These are phyloP conservation scores for Leptographium lundbergii DNA, from an alignment of 2,329 filamentous ascomycete species.

Conservation along the genomic window DNA sequence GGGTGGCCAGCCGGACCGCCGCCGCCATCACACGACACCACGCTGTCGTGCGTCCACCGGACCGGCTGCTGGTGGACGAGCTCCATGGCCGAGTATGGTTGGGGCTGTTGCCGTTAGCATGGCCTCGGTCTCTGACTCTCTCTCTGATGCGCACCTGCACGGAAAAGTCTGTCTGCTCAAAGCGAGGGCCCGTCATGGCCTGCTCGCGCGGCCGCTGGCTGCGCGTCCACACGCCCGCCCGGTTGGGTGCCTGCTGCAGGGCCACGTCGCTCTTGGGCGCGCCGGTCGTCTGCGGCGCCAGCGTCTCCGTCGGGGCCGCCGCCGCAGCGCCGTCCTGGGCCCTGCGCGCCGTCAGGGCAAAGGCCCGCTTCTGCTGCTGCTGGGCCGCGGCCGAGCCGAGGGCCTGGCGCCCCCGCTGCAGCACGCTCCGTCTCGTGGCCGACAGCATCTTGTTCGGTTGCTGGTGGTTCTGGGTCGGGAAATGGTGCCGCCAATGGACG, in stretches of 20 bases:
- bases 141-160: slow-evolving; percentile 53
- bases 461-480: not conserved
- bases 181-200: slow-evolving; percentile 88
- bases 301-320: slow-evolving; percentile 23
- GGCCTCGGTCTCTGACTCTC: not conserved
- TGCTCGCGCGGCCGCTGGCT: slow-evolving; percentile 69
- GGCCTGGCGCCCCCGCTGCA: slow-evolving; percentile 29
- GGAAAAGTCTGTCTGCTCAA: slow-evolving; percentile 93
- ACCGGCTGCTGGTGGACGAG: slow-evolving; percentile 95
- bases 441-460: slow-evolving; percentile 30
- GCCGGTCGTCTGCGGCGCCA: slow-evolving; percentile 30
- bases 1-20: slow-evolving; percentile 86
- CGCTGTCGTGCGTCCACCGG: slow-evolving; percentile 70
- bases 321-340: slow-evolving; percentile 29
- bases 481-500: not conserved
- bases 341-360: slow-evolving; percentile 34
- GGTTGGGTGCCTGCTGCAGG: slow-evolving; percentile 75
- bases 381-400: slow-evolving; percentile 13
- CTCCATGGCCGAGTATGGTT: slow-evolving; percentile 80
- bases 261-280: slow-evolving; percentile 27
- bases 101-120: slow-evolving; percentile 50
- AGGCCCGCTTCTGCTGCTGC: slow-evolving; percentile 22
- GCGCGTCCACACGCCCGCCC: slow-evolving; percentile 65
- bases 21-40: slow-evolving; percentile 84
- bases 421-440: slow-evolving; percentile 21